Percentiles rank a stretch among this genome's conserved stretches.
Conservation (phyloP, 495 filamentous ascomycete genomes). For the Physcia stellaris region DNA sequence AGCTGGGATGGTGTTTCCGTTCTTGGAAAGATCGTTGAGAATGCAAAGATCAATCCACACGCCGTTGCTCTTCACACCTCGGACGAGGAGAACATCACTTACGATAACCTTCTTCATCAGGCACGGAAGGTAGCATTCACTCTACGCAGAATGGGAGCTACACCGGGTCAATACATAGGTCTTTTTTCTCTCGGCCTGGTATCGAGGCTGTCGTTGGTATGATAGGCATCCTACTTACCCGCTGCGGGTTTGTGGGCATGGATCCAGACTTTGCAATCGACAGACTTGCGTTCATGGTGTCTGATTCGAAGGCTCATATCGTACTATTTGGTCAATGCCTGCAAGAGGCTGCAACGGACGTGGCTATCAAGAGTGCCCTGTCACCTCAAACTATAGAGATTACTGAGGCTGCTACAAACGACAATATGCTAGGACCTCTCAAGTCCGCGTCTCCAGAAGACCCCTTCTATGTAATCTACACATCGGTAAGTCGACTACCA, state of each 20-base stretch:
- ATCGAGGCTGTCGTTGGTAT: slow-evolving; percentile 53
- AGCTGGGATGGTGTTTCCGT: slow-evolving; percentile 10
- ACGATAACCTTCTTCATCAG: slow-evolving; percentile 42
- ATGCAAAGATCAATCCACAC: slow-evolving; percentile 6
- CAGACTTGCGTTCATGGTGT: slow-evolving; percentile 15
- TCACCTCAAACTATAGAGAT: slow-evolving; percentile 8
- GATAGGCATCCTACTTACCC: slow-evolving; percentile 56
- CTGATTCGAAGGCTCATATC: slow-evolving; percentile 9
- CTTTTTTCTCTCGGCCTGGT: slow-evolving; percentile 61
- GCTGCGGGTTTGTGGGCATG: slow-evolving; percentile 62
- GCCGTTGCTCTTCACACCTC: slow-evolving; percentile 11
- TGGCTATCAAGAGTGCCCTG: slow-evolving; percentile 3
- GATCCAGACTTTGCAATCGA: slow-evolving; percentile 32
- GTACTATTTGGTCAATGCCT: slow-evolving; percentile 9
- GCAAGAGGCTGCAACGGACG: slow-evolving; percentile 1
- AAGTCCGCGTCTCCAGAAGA: slow-evolving; percentile 7
- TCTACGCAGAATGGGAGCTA: slow-evolving; percentile 31
- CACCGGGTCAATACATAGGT: slow-evolving; percentile 41
- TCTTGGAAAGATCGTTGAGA: slow-evolving; percentile 7
- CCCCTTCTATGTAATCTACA: slow-evolving; percentile 19
- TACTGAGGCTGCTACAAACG: slow-evolving; percentile 1
- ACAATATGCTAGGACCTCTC: slow-evolving; percentile 1
- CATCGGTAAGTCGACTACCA: slow-evolving; percentile 20
- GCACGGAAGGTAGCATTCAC: slow-evolving; percentile 52
- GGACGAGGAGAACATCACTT: slow-evolving; percentile 36